Base-by-base conservation (phyloP, 1,139 yeast species). In the Pichiaceae sp. region DNA sequence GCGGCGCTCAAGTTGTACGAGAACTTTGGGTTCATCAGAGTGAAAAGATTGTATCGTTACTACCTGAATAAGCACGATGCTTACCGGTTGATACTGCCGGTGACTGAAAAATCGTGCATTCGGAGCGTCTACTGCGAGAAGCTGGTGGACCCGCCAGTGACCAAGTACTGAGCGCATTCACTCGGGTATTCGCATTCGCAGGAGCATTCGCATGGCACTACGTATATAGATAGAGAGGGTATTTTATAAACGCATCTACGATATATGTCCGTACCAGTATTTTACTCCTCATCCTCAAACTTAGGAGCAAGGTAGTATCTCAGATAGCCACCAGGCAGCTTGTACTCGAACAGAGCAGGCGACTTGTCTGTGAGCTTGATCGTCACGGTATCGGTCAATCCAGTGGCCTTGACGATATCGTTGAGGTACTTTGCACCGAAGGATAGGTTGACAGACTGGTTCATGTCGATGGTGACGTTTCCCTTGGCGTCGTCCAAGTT, bases 251-350 rank as follows among this genome's bases (percentile, higher is more conserved):
- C n/a, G n/a, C n/a, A n/a, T n/a, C n/a, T n/a, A n/a, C n/a, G n/a
- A n/a, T n/a, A n/a, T n/a, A n/a, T n/a, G n/a, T n/a, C n/a, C 15
- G 32, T 17, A 16, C n/a, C n/a, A n/a, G n/a, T n/a, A n/a, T n/a
- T n/a, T 50, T 67, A 77, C 47, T 84, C 93, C 43, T 85, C 95
- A 50, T 85, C 96, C 48, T 83, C 95, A 58, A 87, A 86, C 72
- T 91, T 91, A 42, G 98, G 98, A 51, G 98, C 98, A 63, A 91
- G 74, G 74, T 84, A 91, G 74, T 84, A 91, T 62, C 96, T 81
- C 60, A 91, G 70, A 64, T 85, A 85, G 37, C 99, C 98, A 59
- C 93, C 85, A 47, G 89, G 84, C 59, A 91, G 71, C 63, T 82
- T 83, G 67, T 82, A 91, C 66, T 89, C 97, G 55, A 91, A 86